phyloP scores from a whole-genome alignment of 225 moss, liverwort and hornwort species.

The Pseudoscleropodium purum region DNA sequence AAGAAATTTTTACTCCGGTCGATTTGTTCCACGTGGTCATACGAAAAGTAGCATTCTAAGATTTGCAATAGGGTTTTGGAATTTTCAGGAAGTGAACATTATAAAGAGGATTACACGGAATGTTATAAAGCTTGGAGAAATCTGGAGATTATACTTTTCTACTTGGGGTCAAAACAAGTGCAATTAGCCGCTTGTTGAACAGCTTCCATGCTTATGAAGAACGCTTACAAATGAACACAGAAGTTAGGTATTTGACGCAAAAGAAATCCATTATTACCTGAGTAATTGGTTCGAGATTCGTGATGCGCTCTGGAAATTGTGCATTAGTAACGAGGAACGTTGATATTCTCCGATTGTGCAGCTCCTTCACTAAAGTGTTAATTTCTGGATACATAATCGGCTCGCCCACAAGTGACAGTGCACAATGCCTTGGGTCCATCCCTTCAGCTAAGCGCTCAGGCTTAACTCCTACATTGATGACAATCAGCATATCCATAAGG shows the following conservation, averaged over 20 bases:
- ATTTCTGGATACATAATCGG: constrained; percentile 99
- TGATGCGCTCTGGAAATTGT: constrained; percentile 89
- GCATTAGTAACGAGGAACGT: constrained; percentile 94
- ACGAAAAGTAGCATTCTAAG: not conserved
- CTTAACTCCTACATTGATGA: constrained; percentile 61
- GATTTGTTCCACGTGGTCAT: not conserved
- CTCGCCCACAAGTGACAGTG: constrained; percentile 90
- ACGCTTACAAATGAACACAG: not conserved
- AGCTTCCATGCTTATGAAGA: not conserved
- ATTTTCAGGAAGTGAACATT: not conserved
- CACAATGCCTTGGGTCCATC: constrained; percentile 92
- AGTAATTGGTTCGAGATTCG: constrained; percentile 68
- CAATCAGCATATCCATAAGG: not conserved
- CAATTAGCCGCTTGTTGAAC: not conserved
- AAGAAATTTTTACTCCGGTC: not conserved
- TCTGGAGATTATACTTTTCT: not conserved
- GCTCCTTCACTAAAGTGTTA: constrained; percentile 80
- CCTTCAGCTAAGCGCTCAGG: constrained; percentile 91
- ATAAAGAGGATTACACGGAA: not conserved
- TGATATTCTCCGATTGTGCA: constrained; percentile 77
- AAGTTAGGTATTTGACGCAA: not conserved
- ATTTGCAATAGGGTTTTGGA: not conserved
- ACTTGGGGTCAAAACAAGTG: not conserved
- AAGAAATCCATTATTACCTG: constrained; percentile 37
- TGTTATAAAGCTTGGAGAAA: not conserved